Evolutionary conservation across 148 eudicot species (phyloP).

Genomic region (Dianthus caryophyllus): DNA sequence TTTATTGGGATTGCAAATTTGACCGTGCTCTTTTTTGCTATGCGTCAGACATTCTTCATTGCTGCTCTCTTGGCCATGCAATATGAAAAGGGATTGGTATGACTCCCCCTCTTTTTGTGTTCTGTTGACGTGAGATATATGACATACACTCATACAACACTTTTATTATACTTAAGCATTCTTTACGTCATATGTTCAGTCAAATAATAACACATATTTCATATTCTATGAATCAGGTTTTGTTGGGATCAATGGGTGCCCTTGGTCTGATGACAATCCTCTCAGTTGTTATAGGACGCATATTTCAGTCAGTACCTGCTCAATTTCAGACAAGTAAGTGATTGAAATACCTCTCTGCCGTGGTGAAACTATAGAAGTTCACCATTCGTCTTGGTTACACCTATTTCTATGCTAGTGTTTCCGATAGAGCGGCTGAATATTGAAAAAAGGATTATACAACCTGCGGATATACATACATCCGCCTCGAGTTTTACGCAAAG

Average conservation of each 20-base stretch:
- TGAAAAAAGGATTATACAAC: too few relatives aligned
- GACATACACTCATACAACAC: background rate
- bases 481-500: too few relatives aligned
- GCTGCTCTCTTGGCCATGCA: conserved; percentile 99
- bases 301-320: conserved; percentile 95
- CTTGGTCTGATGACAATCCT: conserved; percentile 77
- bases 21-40: conserved; percentile 18
- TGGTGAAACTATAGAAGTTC: too few relatives aligned
- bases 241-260: conserved; percentile 95
- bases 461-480: too few relatives aligned
- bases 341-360: background rate
- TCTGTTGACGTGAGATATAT: too few relatives aligned
- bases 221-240: conserved; percentile 50
- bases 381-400: too few relatives aligned
- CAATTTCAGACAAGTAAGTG: conserved; percentile 97
- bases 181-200: background rate
- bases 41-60: conserved; percentile 86
- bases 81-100: conserved; percentile 81
- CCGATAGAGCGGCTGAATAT: too few relatives aligned
- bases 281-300: conserved; percentile 77
- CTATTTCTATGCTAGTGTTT: too few relatives aligned
- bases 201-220: background rate
- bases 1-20: background rate
- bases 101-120: conserved; percentile 23
- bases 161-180: background rate